Percentiles rank a stretch among this genome's conserved stretches.
phyloP scores from a whole-genome alignment of 106 monocot genomes.

The Vanilla planifolia region DNA sequence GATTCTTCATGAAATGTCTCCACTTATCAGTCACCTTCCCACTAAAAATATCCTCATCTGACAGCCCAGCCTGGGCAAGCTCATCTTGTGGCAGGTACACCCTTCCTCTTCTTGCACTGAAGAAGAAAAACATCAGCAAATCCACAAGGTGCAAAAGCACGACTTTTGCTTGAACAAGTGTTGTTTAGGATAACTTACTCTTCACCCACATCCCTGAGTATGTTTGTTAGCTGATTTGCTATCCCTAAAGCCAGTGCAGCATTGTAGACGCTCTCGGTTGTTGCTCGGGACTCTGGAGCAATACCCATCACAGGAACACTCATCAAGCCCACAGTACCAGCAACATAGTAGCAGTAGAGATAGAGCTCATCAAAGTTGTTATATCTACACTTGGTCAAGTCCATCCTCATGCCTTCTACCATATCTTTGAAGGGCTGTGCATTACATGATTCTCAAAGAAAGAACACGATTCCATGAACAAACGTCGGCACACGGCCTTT shows the following conservation, averaged over 20 bases:
- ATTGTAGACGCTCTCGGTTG: constrained; percentile 36
- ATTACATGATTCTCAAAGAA: not conserved
- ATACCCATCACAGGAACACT: constrained; percentile 77
- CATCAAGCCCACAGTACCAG: constrained; percentile 71
- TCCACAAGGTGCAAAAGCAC: no score
- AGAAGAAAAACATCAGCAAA: not conserved
- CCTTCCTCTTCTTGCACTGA: constrained; percentile 86
- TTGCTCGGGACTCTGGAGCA: constrained; percentile 41
- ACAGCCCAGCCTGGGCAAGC: constrained; percentile 65
- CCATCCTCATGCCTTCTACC: constrained; percentile 77
- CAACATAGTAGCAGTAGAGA: constrained; percentile 75
- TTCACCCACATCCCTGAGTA: constrained; percentile 72
- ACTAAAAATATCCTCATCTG: constrained; percentile 78
- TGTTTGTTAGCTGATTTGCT: constrained; percentile 45
- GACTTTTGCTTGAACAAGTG: no score
- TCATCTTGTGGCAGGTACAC: constrained; percentile 93
- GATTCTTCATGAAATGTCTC: constrained; percentile 90
- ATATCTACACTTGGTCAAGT: constrained; percentile 48
- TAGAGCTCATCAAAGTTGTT: constrained; percentile 49
- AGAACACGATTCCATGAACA: not conserved
- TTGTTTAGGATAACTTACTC: constrained; percentile 30
- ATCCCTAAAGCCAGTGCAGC: constrained; percentile 23
- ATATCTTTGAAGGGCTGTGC: constrained; percentile 74
- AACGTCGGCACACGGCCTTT: not conserved
- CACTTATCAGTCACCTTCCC: constrained; percentile 88